A percentile compares a stretch with the other conserved stretches of the same genome.
phyloP scores from a whole-genome alignment of 2,329 filamentous ascomycete species.

The Fusarium continuum region DNA sequence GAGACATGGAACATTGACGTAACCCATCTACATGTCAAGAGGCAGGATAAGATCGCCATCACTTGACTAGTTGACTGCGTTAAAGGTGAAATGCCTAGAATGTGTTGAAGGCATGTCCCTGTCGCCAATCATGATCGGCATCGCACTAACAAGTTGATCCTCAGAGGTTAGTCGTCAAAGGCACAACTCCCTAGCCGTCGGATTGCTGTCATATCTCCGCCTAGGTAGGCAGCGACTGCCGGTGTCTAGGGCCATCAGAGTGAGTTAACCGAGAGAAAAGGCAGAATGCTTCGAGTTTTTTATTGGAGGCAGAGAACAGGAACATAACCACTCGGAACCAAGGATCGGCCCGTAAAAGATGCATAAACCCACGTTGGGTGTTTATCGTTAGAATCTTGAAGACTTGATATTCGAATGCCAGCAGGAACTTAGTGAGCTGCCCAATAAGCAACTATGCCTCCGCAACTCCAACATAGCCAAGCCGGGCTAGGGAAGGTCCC shows the following conservation, averaged over 20 bases:
- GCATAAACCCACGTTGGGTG: conserved; percentile 20
- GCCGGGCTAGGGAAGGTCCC: not conserved
- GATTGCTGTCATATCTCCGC: not conserved
- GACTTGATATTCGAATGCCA: not conserved
- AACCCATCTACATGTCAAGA: not conserved
- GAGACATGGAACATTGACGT: not conserved
- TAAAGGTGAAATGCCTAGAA: not conserved
- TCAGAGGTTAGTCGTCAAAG: not conserved
- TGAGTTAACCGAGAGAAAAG: conserved; percentile 1
- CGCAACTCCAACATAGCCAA: conserved; percentile 4
- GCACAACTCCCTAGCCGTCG: not conserved
- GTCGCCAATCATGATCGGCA: conserved; percentile 23
- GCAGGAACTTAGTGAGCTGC: not conserved
- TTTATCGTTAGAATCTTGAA: not conserved
- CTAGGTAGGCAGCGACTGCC: not conserved
- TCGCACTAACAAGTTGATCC: not conserved
- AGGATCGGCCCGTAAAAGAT: conserved; percentile 23
- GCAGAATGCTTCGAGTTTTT: not conserved
- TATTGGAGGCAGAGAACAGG: conserved; percentile 15
- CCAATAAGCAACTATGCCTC: conserved; percentile 11
- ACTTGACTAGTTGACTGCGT: not conserved
- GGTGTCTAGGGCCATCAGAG: not conserved
- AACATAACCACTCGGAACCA: conserved; percentile 18
- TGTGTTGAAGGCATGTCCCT: not conserved
- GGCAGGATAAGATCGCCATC: not conserved